phyloP scores from a whole-genome alignment of 305 asterid genomes.

The Fraxinus baroniana region DNA sequence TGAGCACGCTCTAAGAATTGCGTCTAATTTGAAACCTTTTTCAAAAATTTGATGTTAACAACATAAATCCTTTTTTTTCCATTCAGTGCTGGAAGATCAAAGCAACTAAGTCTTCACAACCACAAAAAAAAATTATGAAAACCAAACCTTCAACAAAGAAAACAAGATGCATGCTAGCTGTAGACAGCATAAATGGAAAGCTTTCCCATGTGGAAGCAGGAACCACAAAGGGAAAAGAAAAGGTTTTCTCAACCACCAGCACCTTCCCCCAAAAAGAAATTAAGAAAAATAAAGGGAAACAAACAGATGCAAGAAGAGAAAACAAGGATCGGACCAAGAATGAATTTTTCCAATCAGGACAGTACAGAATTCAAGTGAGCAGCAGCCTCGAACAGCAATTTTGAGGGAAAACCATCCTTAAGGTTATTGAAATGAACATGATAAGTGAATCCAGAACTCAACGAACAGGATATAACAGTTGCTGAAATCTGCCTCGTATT shows the following conservation, averaged over 20 bases:
- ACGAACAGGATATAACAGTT: constrained; percentile 27
- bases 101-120: background rate
- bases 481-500: constrained; percentile 25
- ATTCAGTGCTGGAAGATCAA: background rate
- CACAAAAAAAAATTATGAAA: background rate
- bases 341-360: background rate
- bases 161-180: background rate
- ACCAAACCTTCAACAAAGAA: background rate
- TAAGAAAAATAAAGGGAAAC: background rate
- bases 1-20: background rate
- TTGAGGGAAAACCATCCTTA: background rate
- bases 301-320: background rate
- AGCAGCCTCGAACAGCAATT: constrained; percentile 23
- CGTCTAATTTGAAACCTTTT: background rate
- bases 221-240: background rate
- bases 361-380: constrained; percentile 20
- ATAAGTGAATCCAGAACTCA: constrained; percentile 14
- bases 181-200: background rate
- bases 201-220: background rate
- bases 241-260: background rate
- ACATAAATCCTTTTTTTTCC: background rate
- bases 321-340: constrained; percentile 4
- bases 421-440: constrained; percentile 17
- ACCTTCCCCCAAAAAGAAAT: background rate
- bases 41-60: background rate